Percentiles rank a stretch among this genome's conserved stretches.
phyloP scores from a whole-genome alignment of 768 basidiomycete genomes.

The Agrocybe praecox region DNA sequence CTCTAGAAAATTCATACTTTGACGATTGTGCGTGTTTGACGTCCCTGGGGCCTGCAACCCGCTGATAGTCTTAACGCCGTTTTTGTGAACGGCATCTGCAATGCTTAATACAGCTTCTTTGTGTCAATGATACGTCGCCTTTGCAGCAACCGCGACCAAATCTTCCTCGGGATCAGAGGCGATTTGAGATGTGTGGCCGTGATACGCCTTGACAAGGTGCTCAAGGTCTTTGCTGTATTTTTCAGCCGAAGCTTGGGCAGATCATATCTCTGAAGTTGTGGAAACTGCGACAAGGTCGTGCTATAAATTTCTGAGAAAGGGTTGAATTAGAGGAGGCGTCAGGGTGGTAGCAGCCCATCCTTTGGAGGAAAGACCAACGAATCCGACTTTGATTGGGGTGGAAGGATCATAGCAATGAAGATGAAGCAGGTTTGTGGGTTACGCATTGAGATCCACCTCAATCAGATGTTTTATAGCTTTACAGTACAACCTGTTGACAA shows the following conservation, averaged over 20 bases:
- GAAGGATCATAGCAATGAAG: not conserved
- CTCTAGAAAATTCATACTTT: slow-evolving; percentile 26
- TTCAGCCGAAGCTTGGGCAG: slow-evolving; percentile 30
- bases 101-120: slow-evolving; percentile 29
- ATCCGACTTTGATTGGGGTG: slow-evolving; percentile 20
- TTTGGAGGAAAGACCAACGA: slow-evolving; percentile 32
- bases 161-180: slow-evolving; percentile 39
- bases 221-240: slow-evolving; percentile 27
- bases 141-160: slow-evolving; percentile 36
- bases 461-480: too few relatives aligned
- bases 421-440: not conserved
- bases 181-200: slow-evolving; percentile 30
- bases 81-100: slow-evolving; percentile 28
- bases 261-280: slow-evolving; percentile 29
- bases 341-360: slow-evolving; percentile 32
- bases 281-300: slow-evolving; percentile 34
- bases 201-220: slow-evolving; percentile 32
- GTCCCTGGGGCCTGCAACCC: slow-evolving; percentile 38
- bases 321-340: slow-evolving; percentile 24
- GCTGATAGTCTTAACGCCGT: slow-evolving; percentile 31
- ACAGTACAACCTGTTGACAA: too few relatives aligned
- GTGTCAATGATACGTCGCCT: slow-evolving; percentile 30
- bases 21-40: slow-evolving; percentile 24
- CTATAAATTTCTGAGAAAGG: slow-evolving; percentile 22
- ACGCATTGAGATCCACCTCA: too few relatives aligned